A percentile compares a stretch with the other conserved stretches of the same genome.
phyloP scores from a whole-genome alignment of 805 yeast species.

The Wickerhamomyces chambardii region DNA sequence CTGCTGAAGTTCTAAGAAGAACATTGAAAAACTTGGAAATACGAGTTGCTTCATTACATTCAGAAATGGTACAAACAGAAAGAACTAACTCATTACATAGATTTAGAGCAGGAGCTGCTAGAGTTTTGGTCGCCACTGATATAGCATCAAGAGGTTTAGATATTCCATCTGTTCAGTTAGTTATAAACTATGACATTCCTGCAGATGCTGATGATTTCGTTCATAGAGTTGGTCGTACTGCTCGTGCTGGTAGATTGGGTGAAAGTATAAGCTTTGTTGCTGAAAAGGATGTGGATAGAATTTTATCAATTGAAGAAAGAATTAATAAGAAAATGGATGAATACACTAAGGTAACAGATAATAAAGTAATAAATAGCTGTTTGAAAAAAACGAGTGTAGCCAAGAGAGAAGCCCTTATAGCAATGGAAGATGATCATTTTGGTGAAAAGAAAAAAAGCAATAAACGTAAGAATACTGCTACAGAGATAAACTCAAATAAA shows the following conservation, averaged over 20 bases:
- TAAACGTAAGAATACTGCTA: conserved; percentile 22
- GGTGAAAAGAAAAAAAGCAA: conserved; percentile 62
- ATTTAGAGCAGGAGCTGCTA: conserved; percentile 90
- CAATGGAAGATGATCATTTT: conserved; percentile 85
- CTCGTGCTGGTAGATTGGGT: conserved; percentile 93
- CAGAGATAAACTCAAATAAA: no score
- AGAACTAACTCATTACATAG: conserved; percentile 87
- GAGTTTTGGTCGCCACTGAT: conserved; percentile 90
- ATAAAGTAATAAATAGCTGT: conserved; percentile 64
- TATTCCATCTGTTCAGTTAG: conserved; percentile 87
- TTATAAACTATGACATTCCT: conserved; percentile 87
- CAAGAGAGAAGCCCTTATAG: conserved; percentile 85
- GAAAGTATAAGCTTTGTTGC: conserved; percentile 75
- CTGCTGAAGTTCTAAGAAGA: conserved; percentile 83
- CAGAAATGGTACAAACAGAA: conserved; percentile 90
- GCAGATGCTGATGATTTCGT: conserved; percentile 95
- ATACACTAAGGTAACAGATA: conserved; percentile 64
- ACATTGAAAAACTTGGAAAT: conserved; percentile 66
- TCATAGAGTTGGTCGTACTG: conserved; percentile 98
- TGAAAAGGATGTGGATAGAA: conserved; percentile 75
- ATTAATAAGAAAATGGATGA: conserved; percentile 74
- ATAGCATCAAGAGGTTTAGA: conserved; percentile 97
- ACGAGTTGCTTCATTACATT: conserved; percentile 83
- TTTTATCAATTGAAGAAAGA: conserved; percentile 81
- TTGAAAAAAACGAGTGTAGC: conserved; percentile 69